A percentile compares a stretch with the other conserved stretches of the same genome.
phyloP scores from a whole-genome alignment of 2,329 filamentous ascomycete species.

The Fusarium pseudocircinatum region DNA sequence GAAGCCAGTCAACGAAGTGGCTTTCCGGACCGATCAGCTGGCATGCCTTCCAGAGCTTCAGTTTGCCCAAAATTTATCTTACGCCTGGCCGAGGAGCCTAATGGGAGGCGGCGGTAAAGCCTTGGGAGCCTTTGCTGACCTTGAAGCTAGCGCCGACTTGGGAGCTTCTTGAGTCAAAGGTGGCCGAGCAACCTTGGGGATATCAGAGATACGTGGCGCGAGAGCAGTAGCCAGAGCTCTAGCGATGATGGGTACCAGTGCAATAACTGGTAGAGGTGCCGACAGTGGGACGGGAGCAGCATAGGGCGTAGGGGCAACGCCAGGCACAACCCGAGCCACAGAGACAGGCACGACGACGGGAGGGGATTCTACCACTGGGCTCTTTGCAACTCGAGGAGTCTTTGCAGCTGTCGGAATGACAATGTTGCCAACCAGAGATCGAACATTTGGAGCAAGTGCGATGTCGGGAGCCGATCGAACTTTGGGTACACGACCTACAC shows the following conservation, averaged over 20 bases:
- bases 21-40: background rate
- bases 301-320: constrained; percentile 1
- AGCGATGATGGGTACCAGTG: constrained; percentile 23
- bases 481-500: constrained; percentile 4
- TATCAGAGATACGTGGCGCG: background rate
- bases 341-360: constrained; percentile 3
- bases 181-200: constrained; percentile 1
- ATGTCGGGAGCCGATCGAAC: background rate
- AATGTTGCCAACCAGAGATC: background rate
- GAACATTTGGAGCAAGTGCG: background rate
- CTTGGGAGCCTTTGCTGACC: background rate
- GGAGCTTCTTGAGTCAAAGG: constrained; percentile 16
- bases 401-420: background rate
- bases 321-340: background rate
- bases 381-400: background rate
- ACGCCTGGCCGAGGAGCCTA: background rate
- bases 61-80: too few relatives aligned
- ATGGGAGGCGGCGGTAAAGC: background rate
- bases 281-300: constrained; percentile 12
- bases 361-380: background rate
- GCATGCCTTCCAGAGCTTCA: background rate
- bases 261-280: constrained; percentile 19
- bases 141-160: constrained; percentile 5
- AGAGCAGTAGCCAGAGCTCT: constrained; percentile 7
- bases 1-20: background rate